Evolutionary conservation across 768 basidiomycete species (phyloP).

Genomic region (Chalciporus pseudorubinellus): DNA sequence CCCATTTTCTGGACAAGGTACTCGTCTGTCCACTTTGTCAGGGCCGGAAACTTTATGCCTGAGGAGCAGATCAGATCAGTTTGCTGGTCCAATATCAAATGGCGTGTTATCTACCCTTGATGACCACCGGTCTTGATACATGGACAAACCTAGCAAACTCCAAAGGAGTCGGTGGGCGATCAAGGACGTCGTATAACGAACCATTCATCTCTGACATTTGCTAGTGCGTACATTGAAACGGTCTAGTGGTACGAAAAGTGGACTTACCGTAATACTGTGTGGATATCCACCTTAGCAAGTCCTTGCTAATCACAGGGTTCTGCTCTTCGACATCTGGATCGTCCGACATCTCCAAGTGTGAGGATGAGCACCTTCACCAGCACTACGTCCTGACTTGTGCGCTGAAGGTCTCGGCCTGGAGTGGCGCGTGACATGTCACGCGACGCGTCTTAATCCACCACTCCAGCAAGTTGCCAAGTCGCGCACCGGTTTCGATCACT

Average conservation of each 20-base stretch:
- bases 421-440: constrained; percentile 25
- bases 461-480: not conserved
- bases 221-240: constrained; percentile 1
- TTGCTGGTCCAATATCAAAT: not conserved
- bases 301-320: constrained; percentile 12
- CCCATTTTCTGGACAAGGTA: constrained; percentile 61
- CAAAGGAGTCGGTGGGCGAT: constrained; percentile 58
- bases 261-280: constrained; percentile 35
- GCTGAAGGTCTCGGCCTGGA: no score
- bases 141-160: constrained; percentile 69
- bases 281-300: constrained; percentile 35
- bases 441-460: constrained; percentile 22
- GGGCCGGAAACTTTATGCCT: constrained; percentile 51
- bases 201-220: constrained; percentile 56
- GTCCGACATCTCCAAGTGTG: constrained; percentile 4
- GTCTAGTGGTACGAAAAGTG: not conserved
- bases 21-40: constrained; percentile 60
- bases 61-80: constrained; percentile 2
- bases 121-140: constrained; percentile 69
- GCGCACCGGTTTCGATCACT: not conserved
- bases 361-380: no score
- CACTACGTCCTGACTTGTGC: no score
- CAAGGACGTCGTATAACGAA: constrained; percentile 44
- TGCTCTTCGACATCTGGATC: constrained; percentile 10
- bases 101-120: constrained; percentile 51